Evolutionary conservation across 2,329 filamentous ascomycete genomes (phyloP), one percentile per base, ranked within the genome.

Genomic region (Aspergillus uvarum): DNA sequence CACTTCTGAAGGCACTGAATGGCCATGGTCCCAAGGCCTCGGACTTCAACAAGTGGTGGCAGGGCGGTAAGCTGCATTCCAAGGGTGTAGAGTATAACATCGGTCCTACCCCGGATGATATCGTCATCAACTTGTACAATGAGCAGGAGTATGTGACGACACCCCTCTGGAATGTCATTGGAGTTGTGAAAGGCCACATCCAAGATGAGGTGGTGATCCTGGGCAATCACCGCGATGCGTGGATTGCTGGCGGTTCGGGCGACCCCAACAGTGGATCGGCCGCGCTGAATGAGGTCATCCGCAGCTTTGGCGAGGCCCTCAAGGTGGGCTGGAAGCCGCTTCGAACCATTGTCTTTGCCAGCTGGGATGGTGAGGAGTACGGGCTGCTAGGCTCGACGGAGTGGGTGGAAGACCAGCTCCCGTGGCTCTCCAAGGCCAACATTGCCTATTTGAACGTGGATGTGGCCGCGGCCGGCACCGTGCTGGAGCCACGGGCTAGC

Each of bases 181-280:
- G 94, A 49, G 82, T 95, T 50, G 91, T 99, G 73, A 96, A 96
- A 68, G 95, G 94, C 10, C 90, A 89, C 0, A 86, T 95, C 38
- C 81, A 87, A 0, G 87, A 96, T 68, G 92, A 97, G 70, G 92
- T 96, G 1, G 82, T 99, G 50, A 83, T 99, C 3, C 79, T 98
- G 32, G 92, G 93, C n/a, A 96, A 96, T 70, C 93, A 96, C 71
- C 87, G 92, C 35, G 92, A 96, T 76, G 91, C 93, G 0, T 96
- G 91, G 91, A 89, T 94, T 68, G 88, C 88, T 21, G 91, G 91
- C n/a, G 91, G 91, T 24, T 90, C 90, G 16, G 89, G 83, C 12
- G 91, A 96, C 67, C 91, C 91, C 1, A 94, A 94, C 79, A 90
- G 88, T 63, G 91, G 91, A 62, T 92, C 89, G 16, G 89, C 91